Evolutionary conservation across 805 yeast species (phyloP).

Genomic region (Yarrowia keelungensis): DNA sequence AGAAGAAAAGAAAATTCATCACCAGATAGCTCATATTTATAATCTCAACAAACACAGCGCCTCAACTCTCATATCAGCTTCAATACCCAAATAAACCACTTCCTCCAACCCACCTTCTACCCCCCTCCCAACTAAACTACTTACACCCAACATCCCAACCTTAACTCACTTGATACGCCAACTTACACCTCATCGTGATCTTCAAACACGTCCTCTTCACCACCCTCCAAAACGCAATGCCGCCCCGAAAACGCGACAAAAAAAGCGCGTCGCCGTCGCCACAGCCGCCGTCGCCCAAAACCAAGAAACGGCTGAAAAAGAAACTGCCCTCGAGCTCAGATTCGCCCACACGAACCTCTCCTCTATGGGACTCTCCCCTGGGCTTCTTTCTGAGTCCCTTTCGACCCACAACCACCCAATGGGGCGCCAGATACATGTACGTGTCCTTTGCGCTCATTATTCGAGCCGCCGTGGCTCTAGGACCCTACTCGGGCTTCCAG

Average conservation of each 20-base stretch:
- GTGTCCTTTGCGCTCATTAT: constrained; percentile 68
- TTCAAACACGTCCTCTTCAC: background rate
- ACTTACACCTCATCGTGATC: no score
- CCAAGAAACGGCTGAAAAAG: constrained; percentile 13
- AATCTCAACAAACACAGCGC: no score
- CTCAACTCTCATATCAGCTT: no score
- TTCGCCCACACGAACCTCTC: constrained; percentile 17
- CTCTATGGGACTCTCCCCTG: constrained; percentile 63
- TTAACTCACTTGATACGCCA: no score
- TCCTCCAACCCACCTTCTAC: no score
- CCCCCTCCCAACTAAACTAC: no score
- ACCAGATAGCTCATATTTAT: no score
- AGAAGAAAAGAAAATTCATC: no score
- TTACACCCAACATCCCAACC: no score
- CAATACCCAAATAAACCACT: no score
- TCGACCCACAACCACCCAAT: constrained; percentile 81
- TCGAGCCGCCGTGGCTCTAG: constrained; percentile 86
- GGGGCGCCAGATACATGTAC: constrained; percentile 81
- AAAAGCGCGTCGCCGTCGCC: constrained; percentile 12
- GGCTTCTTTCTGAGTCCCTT: constrained; percentile 81
- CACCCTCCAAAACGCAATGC: constrained; percentile 2
- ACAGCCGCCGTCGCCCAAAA: constrained; percentile 12
- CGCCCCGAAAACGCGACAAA: constrained; percentile 32
- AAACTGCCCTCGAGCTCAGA: constrained; percentile 27
- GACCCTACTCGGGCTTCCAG: constrained; percentile 78